phyloP scores from a whole-genome alignment of 352 stramenopile genomes.

The Globisporangium abappressorium region DNA sequence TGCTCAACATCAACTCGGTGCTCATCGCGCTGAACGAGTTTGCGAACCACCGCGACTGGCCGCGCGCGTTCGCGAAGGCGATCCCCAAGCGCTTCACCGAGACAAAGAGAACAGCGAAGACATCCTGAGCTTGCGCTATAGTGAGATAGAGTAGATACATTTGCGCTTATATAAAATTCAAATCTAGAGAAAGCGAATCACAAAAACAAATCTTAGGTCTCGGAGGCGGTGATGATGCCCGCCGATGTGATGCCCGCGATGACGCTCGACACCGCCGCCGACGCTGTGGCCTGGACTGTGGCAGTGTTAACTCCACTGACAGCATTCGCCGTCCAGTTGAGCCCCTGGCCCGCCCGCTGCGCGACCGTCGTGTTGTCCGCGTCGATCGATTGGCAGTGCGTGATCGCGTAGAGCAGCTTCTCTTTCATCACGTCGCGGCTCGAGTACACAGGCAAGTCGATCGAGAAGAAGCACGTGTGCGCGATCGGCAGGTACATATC shows the following conservation, averaged over 20 bases:
- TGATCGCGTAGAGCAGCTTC: constrained; percentile 87
- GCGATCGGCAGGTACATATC: constrained; percentile 86
- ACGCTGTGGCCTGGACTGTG: constrained; percentile 28
- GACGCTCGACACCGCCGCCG: constrained; percentile 59
- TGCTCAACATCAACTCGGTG: constrained; percentile 82
- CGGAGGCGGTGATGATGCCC: constrained; percentile 4
- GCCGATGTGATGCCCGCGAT: constrained; percentile 46
- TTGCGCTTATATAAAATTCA: neutral
- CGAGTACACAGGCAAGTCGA: constrained; percentile 80
- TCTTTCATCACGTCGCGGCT: constrained; percentile 74
- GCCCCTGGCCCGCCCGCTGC: constrained; percentile 78
- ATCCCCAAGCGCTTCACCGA: constrained; percentile 52
- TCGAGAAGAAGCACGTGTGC: constrained; percentile 90
- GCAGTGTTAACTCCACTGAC: too few relatives aligned
- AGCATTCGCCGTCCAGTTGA: constrained; percentile 67
- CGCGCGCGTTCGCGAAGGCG: constrained; percentile 46
- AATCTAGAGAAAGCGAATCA: neutral
- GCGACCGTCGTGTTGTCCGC: constrained; percentile 88
- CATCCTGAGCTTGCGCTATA: neutral
- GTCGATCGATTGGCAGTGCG: constrained; percentile 85
- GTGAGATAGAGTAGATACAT: neutral
- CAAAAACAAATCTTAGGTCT: constrained; percentile 17
- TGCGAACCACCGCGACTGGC: constrained; percentile 65
- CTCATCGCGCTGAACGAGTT: constrained; percentile 72
- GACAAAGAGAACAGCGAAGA: constrained; percentile 10